Evolutionary conservation across 495 filamentous ascomycete species (phyloP).

Genomic region (Amorphotheca resinae): DNA sequence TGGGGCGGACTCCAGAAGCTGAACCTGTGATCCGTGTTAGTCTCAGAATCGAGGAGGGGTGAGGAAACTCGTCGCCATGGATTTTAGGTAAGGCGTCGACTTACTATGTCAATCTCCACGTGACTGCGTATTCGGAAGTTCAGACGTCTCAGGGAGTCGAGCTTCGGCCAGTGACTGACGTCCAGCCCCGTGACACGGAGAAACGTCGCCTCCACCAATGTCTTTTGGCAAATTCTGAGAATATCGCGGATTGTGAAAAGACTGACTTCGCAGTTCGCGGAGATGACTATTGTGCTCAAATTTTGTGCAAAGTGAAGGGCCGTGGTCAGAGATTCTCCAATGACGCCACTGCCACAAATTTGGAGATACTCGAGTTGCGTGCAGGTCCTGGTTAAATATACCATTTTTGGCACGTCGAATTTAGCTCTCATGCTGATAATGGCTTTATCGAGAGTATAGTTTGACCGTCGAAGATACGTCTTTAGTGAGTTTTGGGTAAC

Average conservation of each 20-base stretch:
- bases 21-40: conserved; percentile 2
- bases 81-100: too few species aligned
- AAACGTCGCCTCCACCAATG: conserved; percentile 9
- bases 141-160: conserved; percentile 5
- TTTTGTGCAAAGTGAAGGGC: conserved; percentile 10
- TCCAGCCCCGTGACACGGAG: conserved; percentile 1
- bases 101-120: conserved; percentile 8
- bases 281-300: conserved; percentile 10
- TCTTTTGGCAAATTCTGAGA: conserved; percentile 7
- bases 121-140: not conserved
- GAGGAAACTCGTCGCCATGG: too few species aligned
- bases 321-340: conserved; percentile 11
- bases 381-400: conserved; percentile 8
- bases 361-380: conserved; percentile 13
- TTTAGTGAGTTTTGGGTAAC: conserved; percentile 11
- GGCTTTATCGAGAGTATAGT: conserved; percentile 17
- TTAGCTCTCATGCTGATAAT: conserved; percentile 7
- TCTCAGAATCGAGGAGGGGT: not conserved
- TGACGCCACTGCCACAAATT: conserved; percentile 7
- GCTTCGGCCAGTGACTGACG: conserved; percentile 3
- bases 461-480: conserved; percentile 15
- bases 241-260: not conserved
- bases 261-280: conserved; percentile 7
- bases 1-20: conserved; percentile 7
- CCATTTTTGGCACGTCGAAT: conserved; percentile 10